Evolutionary conservation across 768 basidiomycete genomes (phyloP).

Genomic region (Tricholoma bakamatsutake): DNA sequence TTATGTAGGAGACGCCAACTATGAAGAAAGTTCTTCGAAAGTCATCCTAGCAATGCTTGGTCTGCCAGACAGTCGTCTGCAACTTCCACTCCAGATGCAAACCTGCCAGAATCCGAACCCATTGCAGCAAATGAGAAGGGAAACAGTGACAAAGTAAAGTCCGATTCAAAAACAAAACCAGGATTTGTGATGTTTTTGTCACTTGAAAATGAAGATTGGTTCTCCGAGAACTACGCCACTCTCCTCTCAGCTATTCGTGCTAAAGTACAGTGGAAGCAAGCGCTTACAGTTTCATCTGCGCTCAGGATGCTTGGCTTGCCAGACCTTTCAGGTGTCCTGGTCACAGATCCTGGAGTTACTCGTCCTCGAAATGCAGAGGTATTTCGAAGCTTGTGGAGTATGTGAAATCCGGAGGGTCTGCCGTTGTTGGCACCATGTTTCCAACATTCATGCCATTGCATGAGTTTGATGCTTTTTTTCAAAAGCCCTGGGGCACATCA

Average conservation of each 20-base stretch:
- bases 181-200: slow-evolving; percentile 24
- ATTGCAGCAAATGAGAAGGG: not conserved
- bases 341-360: slow-evolving; percentile 28
- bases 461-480: slow-evolving; percentile 14
- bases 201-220: slow-evolving; percentile 10
- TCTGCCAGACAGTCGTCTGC: slow-evolving; percentile 5
- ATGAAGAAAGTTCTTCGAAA: slow-evolving; percentile 22
- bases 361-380: slow-evolving; percentile 19
- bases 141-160: not conserved
- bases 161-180: slow-evolving; percentile 3
- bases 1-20: slow-evolving; percentile 30
- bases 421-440: slow-evolving; percentile 28
- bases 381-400: slow-evolving; percentile 27
- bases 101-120: not conserved
- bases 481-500: slow-evolving; percentile 16
- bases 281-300: slow-evolving; percentile 7
- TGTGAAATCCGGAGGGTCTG: slow-evolving; percentile 29
- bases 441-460: slow-evolving; percentile 11
- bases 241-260: slow-evolving; percentile 16
- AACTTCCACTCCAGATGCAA: not conserved
- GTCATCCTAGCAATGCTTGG: slow-evolving; percentile 32
- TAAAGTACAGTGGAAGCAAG: slow-evolving; percentile 15
- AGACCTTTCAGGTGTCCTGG: slow-evolving; percentile 27
- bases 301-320: slow-evolving; percentile 20
- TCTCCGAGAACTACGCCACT: slow-evolving; percentile 9